Base-by-base conservation (phyloP, 1,139 yeast species). In the Taphrina communis region DNA sequence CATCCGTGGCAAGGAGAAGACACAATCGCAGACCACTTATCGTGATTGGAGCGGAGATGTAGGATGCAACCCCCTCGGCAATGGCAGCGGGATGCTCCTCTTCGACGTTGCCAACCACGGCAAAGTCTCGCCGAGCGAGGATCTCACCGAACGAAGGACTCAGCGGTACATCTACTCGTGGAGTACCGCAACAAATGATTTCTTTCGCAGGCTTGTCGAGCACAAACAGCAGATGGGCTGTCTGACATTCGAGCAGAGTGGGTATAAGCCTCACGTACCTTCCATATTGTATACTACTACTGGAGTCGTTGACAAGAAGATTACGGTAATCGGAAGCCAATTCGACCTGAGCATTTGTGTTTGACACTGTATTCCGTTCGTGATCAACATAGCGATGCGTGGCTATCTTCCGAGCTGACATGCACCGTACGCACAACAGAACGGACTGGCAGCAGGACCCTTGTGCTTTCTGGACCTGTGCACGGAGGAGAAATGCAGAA, bases 191-290 rank as follows among this genome's bases (percentile, higher is more conserved):
- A 17, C 58, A 11, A 14, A 38, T 17, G 3, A 53, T 53, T 19
- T 53, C 58, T 17, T 36, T 38, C 14, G 25, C 58, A 11, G 17
- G 41, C 25, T 53, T 38, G 42, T 53, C 58, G 21, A 53, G 58
- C 42, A 53, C 58, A 19, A 53, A 53, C 11, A 53, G 17, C 19
- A 53, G 58, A 36, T 53, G 58, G 1, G 58, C 58, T n/a, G 58
- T 9, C 42, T 36, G 58, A 35, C 58, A 53, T 14, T 36, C 25
- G 12, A 53, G 58, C 42, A 53, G 25, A 25, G 58, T 17, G 17
- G 58, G 58, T 14, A 53, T 9, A 6, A 53, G 19, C 25, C 35
- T 53, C 44, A 53, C 58, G 17, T 53, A 36, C 3, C 42, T 2
- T 8, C 42, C 58, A 38, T 36, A 53, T 6, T 17, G 58, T 8